Conservation (phyloP, 306 rosid genomes). For the Aeschynomene evenia region DNA sequence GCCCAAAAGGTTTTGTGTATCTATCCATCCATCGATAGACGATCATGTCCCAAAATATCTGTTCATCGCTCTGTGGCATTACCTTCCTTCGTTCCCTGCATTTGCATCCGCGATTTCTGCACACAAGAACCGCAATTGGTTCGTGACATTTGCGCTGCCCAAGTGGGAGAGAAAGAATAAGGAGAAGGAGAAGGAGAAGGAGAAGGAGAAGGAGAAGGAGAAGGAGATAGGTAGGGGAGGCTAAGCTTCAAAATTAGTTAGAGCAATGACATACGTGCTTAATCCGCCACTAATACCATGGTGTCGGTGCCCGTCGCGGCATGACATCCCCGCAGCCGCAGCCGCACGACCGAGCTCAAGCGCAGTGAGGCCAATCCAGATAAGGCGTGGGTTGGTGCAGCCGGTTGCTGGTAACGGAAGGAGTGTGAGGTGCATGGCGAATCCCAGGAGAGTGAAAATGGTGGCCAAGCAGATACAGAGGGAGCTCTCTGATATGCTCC, state of each 20-base stretch:
- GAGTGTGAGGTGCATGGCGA: conserved; percentile 74
- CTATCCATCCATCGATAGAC: background rate
- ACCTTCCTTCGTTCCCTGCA: background rate
- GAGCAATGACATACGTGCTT: conserved; percentile 50
- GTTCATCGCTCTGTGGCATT: background rate
- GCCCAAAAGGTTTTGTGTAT: background rate
- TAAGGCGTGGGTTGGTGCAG: conserved; percentile 29
- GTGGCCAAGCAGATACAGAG: conserved; percentile 88
- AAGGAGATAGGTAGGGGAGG: background rate
- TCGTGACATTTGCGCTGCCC: background rate
- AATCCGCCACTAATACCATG: conserved; percentile 34
- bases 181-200: conserved; percentile 2
- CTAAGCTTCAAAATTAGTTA: background rate
- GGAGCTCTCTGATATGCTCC: conserved; percentile 91
- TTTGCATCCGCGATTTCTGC: background rate
- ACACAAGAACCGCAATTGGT: background rate
- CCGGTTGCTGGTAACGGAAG: conserved; percentile 16
- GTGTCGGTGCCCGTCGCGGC: conserved; percentile 16
- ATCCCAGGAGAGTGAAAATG: conserved; percentile 88
- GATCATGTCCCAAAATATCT: background rate
- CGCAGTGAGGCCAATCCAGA: background rate
- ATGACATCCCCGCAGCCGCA: background rate
- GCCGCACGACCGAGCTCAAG: background rate
- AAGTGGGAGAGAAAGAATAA: background rate
- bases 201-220: background rate